Evolutionary conservation across 2,329 filamentous ascomycete species (phyloP).

Genomic region (Microsporum ferrugineum): DNA sequence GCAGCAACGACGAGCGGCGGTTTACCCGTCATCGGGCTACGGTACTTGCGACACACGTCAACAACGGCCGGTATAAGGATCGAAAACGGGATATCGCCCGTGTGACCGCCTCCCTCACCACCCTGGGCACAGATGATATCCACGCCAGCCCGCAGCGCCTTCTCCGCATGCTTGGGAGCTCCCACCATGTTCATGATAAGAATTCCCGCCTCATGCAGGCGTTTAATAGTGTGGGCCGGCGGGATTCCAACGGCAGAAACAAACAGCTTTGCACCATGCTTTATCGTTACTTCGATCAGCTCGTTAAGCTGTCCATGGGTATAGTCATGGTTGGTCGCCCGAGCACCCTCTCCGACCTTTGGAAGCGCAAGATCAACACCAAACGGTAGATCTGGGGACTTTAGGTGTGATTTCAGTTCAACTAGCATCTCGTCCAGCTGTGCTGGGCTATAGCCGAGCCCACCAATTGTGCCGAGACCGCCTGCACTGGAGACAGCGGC

Average conservation of each 20-base stretch:
- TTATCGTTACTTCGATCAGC: constrained; percentile 74
- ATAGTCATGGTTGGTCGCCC: constrained; percentile 93
- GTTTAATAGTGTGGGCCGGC: constrained; percentile 58
- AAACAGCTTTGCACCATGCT: constrained; percentile 73
- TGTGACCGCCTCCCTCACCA: constrained; percentile 87
- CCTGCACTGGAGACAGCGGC: constrained; percentile 83
- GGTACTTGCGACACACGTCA: constrained; percentile 65
- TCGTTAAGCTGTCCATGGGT: constrained; percentile 80
- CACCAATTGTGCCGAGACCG: constrained; percentile 56
- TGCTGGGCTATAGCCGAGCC: constrained; percentile 59
- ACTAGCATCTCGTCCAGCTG: constrained; percentile 68
- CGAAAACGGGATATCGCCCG: constrained; percentile 73
- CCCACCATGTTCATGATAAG: constrained; percentile 97
- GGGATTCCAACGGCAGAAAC: constrained; percentile 83
- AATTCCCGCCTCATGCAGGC: constrained; percentile 67
- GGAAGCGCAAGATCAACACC: constrained; percentile 86
- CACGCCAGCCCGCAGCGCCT: constrained; percentile 74
- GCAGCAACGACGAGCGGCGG: constrained; percentile 76
- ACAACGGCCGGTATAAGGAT: constrained; percentile 79
- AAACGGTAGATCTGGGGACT: constrained; percentile 60
- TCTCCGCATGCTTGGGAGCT: constrained; percentile 78
- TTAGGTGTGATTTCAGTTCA: constrained; percentile 69
- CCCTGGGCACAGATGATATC: constrained; percentile 90
- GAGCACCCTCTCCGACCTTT: constrained; percentile 70
- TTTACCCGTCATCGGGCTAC: constrained; percentile 56